Evolutionary conservation across 495 filamentous ascomycete species (phyloP), one percentile per base, ranked within the genome.

Genomic region (Podospora bellae-mahoneyi): DNA sequence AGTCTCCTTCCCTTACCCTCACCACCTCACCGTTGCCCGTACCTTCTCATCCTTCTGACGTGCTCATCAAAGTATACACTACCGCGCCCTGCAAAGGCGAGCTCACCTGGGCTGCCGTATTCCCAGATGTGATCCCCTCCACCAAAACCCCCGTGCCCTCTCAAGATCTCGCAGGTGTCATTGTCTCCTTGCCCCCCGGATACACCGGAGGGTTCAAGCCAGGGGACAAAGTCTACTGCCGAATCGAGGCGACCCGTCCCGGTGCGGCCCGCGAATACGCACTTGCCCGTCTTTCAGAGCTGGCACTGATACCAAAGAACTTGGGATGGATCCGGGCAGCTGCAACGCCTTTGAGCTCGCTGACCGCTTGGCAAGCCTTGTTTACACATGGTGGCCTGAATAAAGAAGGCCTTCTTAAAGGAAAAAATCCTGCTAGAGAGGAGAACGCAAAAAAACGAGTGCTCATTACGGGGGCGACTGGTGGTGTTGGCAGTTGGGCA

Each of bases 391-490:
- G 74, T 0, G 64, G 60, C 58, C 58, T 77, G 64, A 69, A 76
- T 44, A 66, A 60, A 54, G 59, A 18, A n/a, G 77, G 64, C 2
- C 64, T 77, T 26, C 57, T 66, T 19, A 74, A 71, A 56, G 71
- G 75, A 27, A 68, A 26, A 4, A 1, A 20, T 5, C 83, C 77
- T 58, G 85, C 85, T 16, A 72, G 82, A 5, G 78, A 77, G 27
- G 80, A 81, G 7, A 83, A 87, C 71, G 81, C 84, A 60, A 79
- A 79, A 55, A 56, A 71, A 79, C 81, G 86, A 0, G 82, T 92
- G 58, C 87, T 91, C 70, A 83, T 92, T 64, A 90, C 90, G 64
- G 89, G 86, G 16, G 89, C 88, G 4, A 87, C 84, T 2, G 89
- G 86, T 2, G 83, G 84, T 3, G 83, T 87, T 4, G 87, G 87